Evolutionary conservation across 306 rosid genomes (phyloP), one percentile per base, ranked within the genome.

Genomic region (Clitoria ternatea): DNA sequence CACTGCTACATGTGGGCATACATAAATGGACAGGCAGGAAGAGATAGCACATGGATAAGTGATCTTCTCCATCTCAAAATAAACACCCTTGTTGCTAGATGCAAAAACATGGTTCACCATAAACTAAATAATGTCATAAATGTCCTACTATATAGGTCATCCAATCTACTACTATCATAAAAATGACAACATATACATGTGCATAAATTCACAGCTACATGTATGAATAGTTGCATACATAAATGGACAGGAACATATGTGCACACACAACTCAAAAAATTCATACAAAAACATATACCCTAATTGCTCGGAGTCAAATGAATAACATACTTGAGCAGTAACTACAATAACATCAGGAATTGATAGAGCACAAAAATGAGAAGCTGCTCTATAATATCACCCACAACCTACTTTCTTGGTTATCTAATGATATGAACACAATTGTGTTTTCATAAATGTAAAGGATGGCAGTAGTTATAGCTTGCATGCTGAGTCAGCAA

Each of bases 111-210:
- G 20, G 40, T 36, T 66, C 20, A 43, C 18, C 75, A 69, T 61
- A 53, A 47, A 48, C 59, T 20, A 39, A 57, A 79, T 54, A 37
- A 52, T 39, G 22, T 44, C 50, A 27, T 14, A 62, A 49, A 77
- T 14, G 12, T 32, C 70, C 24, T 17, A 56, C 36, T 39, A n/a
- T 30, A 61, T 45, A 18, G 52, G 48, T 37, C 10, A 39, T n/a
- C 17, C 24, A 27, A 27, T 23, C 45, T 45, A 9, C 43, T 17
- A 39, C 49, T 20, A 50, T 61, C 71, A 60, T 11, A 5, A 50
- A 76, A 55, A 50, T 62, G 37, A 22, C 64, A 66, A 66, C 15
- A 54, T 1, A 45, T 12, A 19, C 18, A 47, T 9, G 44, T 36
- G 64, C 32, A 47, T 35, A 68, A 67, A 57, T 57, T 54, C 69